These are phyloP conservation scores for Corymbia citriodora DNA, from an alignment of 441 rosid species.

Conservation along the genomic window DNA sequence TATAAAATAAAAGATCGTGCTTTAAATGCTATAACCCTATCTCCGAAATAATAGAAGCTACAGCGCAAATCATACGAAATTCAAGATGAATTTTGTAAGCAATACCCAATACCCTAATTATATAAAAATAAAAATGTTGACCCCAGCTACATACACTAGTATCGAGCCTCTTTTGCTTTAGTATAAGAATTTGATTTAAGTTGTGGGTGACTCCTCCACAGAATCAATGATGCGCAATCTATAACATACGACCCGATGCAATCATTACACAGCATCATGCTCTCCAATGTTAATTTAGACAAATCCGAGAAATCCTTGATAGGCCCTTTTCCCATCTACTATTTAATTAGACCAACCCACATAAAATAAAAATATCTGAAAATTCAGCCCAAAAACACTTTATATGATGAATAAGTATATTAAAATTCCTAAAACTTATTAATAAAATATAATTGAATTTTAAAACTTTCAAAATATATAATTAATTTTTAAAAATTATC, in stretches of 20 bases:
- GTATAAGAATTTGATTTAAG: neutral
- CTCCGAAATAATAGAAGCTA: neutral
- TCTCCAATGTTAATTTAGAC: neutral
- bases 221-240: neutral
- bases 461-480: too few relatives aligned
- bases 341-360: neutral
- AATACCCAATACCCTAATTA: neutral
- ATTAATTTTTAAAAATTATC: too few relatives aligned
- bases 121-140: neutral
- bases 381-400: neutral
- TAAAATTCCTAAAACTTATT: too few relatives aligned
- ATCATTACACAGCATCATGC: neutral
- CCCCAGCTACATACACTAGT: neutral
- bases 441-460: too few relatives aligned
- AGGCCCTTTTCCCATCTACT: neutral
- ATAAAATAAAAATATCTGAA: neutral
- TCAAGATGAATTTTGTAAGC: neutral
- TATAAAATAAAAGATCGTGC: neutral
- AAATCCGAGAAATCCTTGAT: neutral
- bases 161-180: neutral
- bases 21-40: neutral
- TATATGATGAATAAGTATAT: too few relatives aligned
- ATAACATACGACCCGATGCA: neutral
- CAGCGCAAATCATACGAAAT: neutral
- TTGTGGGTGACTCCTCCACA: neutral